phyloP scores from a whole-genome alignment of 352 stramenopile genomes.

The Elongisporangium anandrum region DNA sequence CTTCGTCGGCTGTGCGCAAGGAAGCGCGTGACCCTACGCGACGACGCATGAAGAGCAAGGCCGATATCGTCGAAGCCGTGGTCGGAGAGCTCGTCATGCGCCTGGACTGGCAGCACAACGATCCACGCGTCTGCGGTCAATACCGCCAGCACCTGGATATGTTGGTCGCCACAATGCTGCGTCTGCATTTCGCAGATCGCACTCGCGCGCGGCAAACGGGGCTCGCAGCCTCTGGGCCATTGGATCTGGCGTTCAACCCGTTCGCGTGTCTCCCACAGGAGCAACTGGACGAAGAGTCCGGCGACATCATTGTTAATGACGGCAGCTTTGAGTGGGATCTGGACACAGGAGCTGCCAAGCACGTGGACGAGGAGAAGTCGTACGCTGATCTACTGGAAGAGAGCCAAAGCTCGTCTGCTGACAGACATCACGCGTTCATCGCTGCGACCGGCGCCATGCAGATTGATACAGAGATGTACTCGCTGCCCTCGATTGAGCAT shows the following conservation, averaged over 20 bases:
- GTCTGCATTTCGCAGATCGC: slow-evolving; percentile 50
- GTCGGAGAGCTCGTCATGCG: slow-evolving; percentile 61
- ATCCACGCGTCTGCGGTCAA: slow-evolving; percentile 12
- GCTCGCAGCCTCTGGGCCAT: slow-evolving; percentile 21
- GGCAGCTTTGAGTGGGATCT: slow-evolving; percentile 24
- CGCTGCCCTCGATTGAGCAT: neutral
- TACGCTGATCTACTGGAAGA: slow-evolving; percentile 38
- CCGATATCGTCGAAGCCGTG: slow-evolving; percentile 63
- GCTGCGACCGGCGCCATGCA: neutral
- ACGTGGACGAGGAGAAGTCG: slow-evolving; percentile 17
- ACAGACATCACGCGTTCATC: slow-evolving; percentile 31
- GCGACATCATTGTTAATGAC: slow-evolving; percentile 44
- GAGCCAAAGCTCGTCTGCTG: slow-evolving; percentile 1
- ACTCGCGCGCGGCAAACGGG: slow-evolving; percentile 17
- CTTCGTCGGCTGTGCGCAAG: slow-evolving; percentile 7
- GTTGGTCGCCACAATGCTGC: slow-evolving; percentile 48
- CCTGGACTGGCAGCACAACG: slow-evolving; percentile 26
- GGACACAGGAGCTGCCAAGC: slow-evolving; percentile 5
- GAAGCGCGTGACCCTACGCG: neutral
- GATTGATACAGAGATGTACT: neutral
- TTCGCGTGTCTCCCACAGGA: slow-evolving; percentile 61
- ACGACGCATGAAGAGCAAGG: slow-evolving; percentile 42
- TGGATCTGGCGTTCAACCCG: slow-evolving; percentile 48
- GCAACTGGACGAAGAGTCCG: slow-evolving; percentile 47
- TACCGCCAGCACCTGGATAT: slow-evolving; percentile 46